These are phyloP conservation scores for Candida argentea DNA, from an alignment of 805 yeast species.

Conservation along the genomic window DNA sequence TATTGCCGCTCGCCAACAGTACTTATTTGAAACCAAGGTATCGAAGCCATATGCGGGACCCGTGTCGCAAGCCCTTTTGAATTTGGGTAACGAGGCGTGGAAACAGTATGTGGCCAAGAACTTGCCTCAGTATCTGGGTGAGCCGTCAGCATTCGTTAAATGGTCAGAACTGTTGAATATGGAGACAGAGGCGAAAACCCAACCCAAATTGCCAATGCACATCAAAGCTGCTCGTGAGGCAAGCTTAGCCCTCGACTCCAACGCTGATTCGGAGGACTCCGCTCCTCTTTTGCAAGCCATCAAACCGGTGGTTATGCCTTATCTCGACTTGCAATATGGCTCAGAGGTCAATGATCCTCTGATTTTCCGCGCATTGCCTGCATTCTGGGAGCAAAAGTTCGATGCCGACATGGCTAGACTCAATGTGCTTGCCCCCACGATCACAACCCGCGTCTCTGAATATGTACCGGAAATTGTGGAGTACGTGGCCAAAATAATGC, in stretches of 20 bases:
- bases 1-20: slow-evolving; percentile 84
- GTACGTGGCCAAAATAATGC: slow-evolving; percentile 66
- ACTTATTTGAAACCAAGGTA: slow-evolving; percentile 56
- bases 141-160: slow-evolving; percentile 25
- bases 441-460: slow-evolving; percentile 92
- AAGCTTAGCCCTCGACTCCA: slow-evolving; percentile 28
- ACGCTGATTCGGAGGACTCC: slow-evolving; percentile 13
- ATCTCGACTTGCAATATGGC: slow-evolving; percentile 65
- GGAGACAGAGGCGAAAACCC: slow-evolving; percentile 37
- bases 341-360: slow-evolving; percentile 73
- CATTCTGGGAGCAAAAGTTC: slow-evolving; percentile 81
- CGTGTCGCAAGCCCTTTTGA: slow-evolving; percentile 25
- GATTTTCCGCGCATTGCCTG: slow-evolving; percentile 71
- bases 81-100: slow-evolving; percentile 35
- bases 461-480: slow-evolving; percentile 85
- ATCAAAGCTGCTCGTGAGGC: slow-evolving; percentile 52
- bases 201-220: slow-evolving; percentile 88
- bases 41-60: slow-evolving; percentile 14
- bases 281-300: slow-evolving; percentile 36
- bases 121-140: slow-evolving; percentile 33
- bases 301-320: slow-evolving; percentile 70
- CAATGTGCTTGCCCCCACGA: slow-evolving; percentile 75
- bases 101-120: slow-evolving; percentile 42
- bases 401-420: slow-evolving; percentile 78
- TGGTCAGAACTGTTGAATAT: slow-evolving; percentile 48